Evolutionary conservation across 1,139 yeast genomes (phyloP).

Genomic region (Candida neerlandica): DNA sequence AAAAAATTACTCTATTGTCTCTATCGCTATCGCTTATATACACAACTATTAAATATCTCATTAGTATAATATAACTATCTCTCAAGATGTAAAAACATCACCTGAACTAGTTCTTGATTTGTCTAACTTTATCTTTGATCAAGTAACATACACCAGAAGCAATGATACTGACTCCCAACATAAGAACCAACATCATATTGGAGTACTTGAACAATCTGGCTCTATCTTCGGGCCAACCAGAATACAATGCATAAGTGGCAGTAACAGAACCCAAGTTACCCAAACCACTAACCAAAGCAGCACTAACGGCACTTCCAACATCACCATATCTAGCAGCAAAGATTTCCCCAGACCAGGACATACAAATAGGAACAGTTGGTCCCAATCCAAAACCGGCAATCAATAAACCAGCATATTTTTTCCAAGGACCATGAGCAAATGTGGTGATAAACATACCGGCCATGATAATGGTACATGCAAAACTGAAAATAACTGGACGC

Average conservation of each 20-base stretch:
- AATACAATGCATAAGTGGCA: constrained; percentile 80
- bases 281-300: constrained; percentile 81
- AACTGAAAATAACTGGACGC: constrained; percentile 63
- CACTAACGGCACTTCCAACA: constrained; percentile 80
- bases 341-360: constrained; percentile 85
- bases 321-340: constrained; percentile 75
- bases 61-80: background rate
- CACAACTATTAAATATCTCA: background rate
- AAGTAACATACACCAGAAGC: constrained; percentile 41
- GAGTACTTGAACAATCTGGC: constrained; percentile 64
- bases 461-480: constrained; percentile 67
- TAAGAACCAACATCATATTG: constrained; percentile 82
- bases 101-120: constrained; percentile 4
- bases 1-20: too few relatives aligned
- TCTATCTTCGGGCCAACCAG: constrained; percentile 84
- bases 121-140: constrained; percentile 28
- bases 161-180: constrained; percentile 71
- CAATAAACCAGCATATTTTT: constrained; percentile 74
- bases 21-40: too few relatives aligned
- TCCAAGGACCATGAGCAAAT: constrained; percentile 74
- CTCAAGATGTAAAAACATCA: background rate
- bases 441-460: constrained; percentile 77
- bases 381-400: constrained; percentile 87
- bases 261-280: constrained; percentile 87
- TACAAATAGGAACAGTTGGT: constrained; percentile 86